Evolutionary conservation across 768 basidiomycete species (phyloP), one percentile per base, ranked within the genome.

Genomic region (Trametes villosa): DNA sequence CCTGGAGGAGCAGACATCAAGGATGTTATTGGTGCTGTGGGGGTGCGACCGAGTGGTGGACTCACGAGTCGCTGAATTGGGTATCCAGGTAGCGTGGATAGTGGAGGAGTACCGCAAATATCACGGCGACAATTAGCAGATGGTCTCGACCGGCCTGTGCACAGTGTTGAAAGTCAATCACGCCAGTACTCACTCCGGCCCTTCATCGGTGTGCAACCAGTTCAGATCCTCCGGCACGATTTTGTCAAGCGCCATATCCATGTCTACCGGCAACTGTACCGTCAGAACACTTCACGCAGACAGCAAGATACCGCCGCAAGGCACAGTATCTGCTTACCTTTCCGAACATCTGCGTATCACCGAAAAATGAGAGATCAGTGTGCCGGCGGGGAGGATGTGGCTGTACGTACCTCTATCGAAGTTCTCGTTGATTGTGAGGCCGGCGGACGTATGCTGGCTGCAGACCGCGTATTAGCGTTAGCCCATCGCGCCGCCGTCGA

Each of bases 211-310:
- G 72, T 97, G 95, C 38, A 78, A 77, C 94, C 94, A 96, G 52
- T 84, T 75, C 15, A 96, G 77, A 15, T 71, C 80, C 71, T 97
- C 94, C 0, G 95, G 95, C 0, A 98, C 93, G 59, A 97, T 86
- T 30, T 76, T 81, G 74, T 97, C 95, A 20, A 97, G 77, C 4
- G 92, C 92, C 92, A 96, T 96, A 68, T 92, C 87, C 94, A 97
- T 96, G 70, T 97, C 95, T 91, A 60, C 59, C 24, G 17, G 31
- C 24, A 11, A 15, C 33, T 8, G 15, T 34, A 34, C 33, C 7
- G 33, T 34, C 33, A 15, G 29, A 9, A 26, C n/a, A n/a, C n/a
- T n/a, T n/a, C n/a, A n/a, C n/a, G n/a, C n/a, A n/a, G n/a, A n/a
- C n/a, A n/a, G n/a, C n/a, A n/a, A n/a, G n/a, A n/a, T n/a, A n/a